Conservation (phyloP, 2,329 filamentous ascomycete species). For the Scolecobasidium constrictum region DNA sequence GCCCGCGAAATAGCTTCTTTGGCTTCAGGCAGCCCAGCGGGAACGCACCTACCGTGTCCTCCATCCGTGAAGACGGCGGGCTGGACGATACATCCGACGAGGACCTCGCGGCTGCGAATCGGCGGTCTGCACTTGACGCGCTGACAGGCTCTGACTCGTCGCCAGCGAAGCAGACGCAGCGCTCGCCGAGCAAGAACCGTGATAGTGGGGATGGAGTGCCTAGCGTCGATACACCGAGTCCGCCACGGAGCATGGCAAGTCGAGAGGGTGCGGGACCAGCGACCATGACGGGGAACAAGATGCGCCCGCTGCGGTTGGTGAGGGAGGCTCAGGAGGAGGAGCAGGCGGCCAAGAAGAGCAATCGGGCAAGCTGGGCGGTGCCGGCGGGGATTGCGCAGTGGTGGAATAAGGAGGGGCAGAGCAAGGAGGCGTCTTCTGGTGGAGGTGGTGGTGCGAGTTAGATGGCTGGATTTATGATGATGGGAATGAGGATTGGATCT, state of each 20-base stretch:
- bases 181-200: background rate
- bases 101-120: background rate
- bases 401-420: slow-evolving; percentile 25
- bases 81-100: slow-evolving; percentile 7
- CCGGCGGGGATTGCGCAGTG: slow-evolving; percentile 20
- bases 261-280: slow-evolving; percentile 12
- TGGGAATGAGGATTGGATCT: too few relatives aligned
- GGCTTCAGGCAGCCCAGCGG: slow-evolving; percentile 39
- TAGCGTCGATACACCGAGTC: slow-evolving; percentile 28
- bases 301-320: slow-evolving; percentile 76
- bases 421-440: slow-evolving; percentile 1
- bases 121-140: slow-evolving; percentile 9
- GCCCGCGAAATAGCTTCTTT: slow-evolving; percentile 28
- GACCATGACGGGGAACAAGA: slow-evolving; percentile 52
- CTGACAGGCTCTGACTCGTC: slow-evolving; percentile 6
- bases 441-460: too few relatives aligned
- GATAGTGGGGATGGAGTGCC: background rate
- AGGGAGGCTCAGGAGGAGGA: slow-evolving; percentile 48
- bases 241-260: slow-evolving; percentile 45
- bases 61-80: slow-evolving; percentile 20
- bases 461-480: too few relatives aligned
- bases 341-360: slow-evolving; percentile 31
- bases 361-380: slow-evolving; percentile 34
- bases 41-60: slow-evolving; percentile 23
- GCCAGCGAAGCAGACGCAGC: background rate